A percentile compares a stretch with the other conserved stretches of the same genome.
Conservation (phyloP, 1,139 yeast genomes). For the Nakaseomyces nivariensis region DNA sequence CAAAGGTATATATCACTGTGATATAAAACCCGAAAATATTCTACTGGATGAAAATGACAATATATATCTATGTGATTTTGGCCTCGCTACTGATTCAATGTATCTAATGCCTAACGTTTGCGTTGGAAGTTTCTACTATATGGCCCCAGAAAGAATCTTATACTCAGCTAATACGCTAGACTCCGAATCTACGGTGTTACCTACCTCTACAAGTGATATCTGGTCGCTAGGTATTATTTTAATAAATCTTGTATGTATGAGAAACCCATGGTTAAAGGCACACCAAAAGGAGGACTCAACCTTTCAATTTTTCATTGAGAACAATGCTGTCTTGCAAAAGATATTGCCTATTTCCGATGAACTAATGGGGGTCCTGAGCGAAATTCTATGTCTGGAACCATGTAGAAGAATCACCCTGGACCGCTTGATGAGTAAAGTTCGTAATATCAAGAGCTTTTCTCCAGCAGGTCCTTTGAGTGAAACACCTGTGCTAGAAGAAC, state of each 20-base stretch:
- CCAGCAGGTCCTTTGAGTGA: constrained; percentile 32
- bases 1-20: constrained; percentile 71
- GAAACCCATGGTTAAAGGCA: constrained; percentile 91
- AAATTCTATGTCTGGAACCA: constrained; percentile 55
- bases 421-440: constrained; percentile 32
- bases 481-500: constrained; percentile 8
- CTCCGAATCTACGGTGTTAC: not conserved
- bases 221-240: constrained; percentile 84
- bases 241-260: constrained; percentile 68
- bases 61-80: constrained; percentile 72
- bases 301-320: constrained; percentile 41
- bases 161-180: constrained; percentile 10
- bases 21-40: constrained; percentile 83
- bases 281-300: constrained; percentile 48
- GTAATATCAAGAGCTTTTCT: constrained; percentile 33
- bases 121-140: constrained; percentile 80
- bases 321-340: constrained; percentile 44
- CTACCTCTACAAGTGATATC: constrained; percentile 58
- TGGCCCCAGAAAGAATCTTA: constrained; percentile 82
- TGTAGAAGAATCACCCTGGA: constrained; percentile 47
- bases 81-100: constrained; percentile 58
- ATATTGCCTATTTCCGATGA: constrained; percentile 39
- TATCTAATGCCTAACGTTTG: constrained; percentile 62
- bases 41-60: constrained; percentile 52
- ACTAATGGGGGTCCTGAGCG: constrained; percentile 44